Evolutionary conservation across 192 early-diverging fungal species (phyloP), one percentile per base, ranked within the genome.

Genomic region (Coemansia brasiliensis): DNA sequence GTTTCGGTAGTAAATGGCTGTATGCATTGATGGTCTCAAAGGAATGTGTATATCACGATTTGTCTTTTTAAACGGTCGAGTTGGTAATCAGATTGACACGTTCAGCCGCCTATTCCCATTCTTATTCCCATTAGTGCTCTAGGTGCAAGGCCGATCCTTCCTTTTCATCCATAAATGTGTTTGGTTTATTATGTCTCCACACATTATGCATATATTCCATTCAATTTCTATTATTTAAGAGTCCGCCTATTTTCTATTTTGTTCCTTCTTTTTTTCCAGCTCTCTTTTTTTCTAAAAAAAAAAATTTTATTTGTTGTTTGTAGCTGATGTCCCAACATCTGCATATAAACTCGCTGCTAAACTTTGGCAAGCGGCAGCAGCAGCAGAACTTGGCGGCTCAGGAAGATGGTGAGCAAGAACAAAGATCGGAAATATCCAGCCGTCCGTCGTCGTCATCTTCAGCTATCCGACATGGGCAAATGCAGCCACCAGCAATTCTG

Each of bases 281-380:
- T 39, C 12, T 39, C 7, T 39, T 5, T 39, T 12, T 7, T 18
- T 5, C 16, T 9, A 39, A 12, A 12, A 5, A 12, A 39, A 40
- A 35, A 35, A 35, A 35, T 5, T 35, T 35, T 6, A 17, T 8
- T 16, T 17, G 6, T n/a, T 42, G 15, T 42, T 42, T 42, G 17
- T 18, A 42, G 12, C 43, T 17, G 3, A 68, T 68, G 65, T 68
- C 65, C 15, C 52, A 55, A 21, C 61, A 39, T 43, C 22, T 61
- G 16, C 65, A 59, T 13, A 57, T 68, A 25, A 55, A 46, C 21
- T 57, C 65, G 45, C 39, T 68, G 48, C 57, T 68, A 5, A 68
- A 68, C 45, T 16, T 15, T 21, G 37, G 59, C 41, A 20, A 57
- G 39, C 52, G 27, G 26, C 48, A 27, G 48, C 26, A 12, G 16